These are phyloP conservation scores for Gypsophila paniculata DNA, from an alignment of 179 eudicot species.

Conservation along the genomic window DNA sequence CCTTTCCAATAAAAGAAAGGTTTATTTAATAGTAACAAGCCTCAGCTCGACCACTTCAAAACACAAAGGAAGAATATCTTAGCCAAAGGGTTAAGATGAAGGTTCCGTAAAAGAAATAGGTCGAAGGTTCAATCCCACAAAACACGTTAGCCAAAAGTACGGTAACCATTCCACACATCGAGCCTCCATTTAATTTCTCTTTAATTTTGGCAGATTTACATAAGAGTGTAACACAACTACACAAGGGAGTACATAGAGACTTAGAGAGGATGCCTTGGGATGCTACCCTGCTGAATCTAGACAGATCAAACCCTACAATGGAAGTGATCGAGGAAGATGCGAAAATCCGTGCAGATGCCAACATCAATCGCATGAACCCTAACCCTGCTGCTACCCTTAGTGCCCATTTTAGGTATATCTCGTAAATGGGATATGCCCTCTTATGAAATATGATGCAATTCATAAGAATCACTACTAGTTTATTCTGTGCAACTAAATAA, in stretches of 20 bases:
- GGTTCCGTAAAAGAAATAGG: no score
- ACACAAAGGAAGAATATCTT: no score
- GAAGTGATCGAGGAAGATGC: neutral
- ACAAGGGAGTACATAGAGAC: neutral
- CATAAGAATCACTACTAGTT: no score
- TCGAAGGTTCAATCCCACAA: no score
- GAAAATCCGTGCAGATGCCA: neutral
- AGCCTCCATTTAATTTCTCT: neutral
- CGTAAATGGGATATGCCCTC: neutral
- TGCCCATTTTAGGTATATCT: neutral
- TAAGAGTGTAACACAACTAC: neutral
- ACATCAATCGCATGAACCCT: neutral
- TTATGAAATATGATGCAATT: neutral
- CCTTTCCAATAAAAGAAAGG: no score
- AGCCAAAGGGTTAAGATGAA: no score
- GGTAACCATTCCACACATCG: neutral
- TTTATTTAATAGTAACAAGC: no score
- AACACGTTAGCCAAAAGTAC: neutral
- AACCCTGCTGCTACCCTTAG: neutral
- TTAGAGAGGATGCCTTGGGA: neutral
- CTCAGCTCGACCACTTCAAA: no score
- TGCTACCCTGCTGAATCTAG: neutral
- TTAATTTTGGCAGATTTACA: neutral
- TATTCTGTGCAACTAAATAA: no score
- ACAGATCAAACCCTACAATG: neutral